Percentiles rank a stretch among this genome's conserved stretches.
Conservation (phyloP, 1,284 basidiomycete genomes). For the Leucoagaricus sp. region DNA sequence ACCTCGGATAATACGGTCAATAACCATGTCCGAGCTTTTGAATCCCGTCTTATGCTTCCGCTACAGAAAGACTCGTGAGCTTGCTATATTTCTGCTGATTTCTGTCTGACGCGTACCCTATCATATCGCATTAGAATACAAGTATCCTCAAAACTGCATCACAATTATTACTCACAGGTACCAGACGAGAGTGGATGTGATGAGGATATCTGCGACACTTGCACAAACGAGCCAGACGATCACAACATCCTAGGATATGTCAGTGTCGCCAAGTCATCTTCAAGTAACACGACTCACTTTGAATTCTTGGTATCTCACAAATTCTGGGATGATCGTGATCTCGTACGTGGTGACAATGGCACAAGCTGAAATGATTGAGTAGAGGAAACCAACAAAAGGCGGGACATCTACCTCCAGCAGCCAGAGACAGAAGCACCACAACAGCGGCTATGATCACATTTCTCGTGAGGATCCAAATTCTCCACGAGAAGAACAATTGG, state of each 20-base stretch:
- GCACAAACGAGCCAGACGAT: slow-evolving; percentile 18
- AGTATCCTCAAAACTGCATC: too few species aligned
- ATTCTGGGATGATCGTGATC: slow-evolving; percentile 22
- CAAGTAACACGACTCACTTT: slow-evolving; percentile 17
- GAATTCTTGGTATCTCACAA: slow-evolving; percentile 22
- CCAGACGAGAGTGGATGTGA: slow-evolving; percentile 18
- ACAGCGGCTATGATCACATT: slow-evolving; percentile 24
- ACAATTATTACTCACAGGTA: slow-evolving; percentile 16
- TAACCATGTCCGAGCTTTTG: slow-evolving; percentile 16
- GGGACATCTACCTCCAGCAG: slow-evolving; percentile 17
- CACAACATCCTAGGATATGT: slow-evolving; percentile 18
- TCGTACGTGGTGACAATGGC: slow-evolving; percentile 23
- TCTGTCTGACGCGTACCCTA: not conserved
- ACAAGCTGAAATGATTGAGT: slow-evolving; percentile 1
- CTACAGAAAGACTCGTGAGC: slow-evolving; percentile 6
- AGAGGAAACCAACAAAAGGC: not conserved
- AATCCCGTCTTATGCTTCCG: slow-evolving; percentile 21
- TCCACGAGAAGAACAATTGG: slow-evolving; percentile 41
- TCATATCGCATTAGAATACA: too few species aligned
- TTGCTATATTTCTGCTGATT: too few species aligned
- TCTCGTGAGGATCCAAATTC: slow-evolving; percentile 34
- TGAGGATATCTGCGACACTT: slow-evolving; percentile 15
- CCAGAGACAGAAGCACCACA: slow-evolving; percentile 30
- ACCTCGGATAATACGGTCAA: slow-evolving; percentile 22
- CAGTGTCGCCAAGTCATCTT: not conserved